A percentile compares a stretch with the other conserved stretches of the same genome.
Evolutionary conservation across 192 early-diverging fungal species (phyloP).

Genomic region (Podila clonocystis): DNA sequence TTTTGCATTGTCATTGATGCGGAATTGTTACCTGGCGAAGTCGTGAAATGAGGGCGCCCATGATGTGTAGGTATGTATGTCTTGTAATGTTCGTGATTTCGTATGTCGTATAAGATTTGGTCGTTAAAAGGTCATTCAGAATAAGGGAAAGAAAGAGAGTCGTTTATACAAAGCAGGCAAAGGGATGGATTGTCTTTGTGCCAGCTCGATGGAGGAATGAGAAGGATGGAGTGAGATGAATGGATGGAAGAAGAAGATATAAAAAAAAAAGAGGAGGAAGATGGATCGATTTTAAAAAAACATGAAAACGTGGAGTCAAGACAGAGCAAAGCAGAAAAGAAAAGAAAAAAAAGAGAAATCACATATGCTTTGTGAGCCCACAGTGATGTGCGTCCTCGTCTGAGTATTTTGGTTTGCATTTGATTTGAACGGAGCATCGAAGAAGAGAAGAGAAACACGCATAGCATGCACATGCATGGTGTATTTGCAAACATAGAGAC

Average conservation of each 20-base stretch:
- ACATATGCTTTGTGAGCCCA: neutral
- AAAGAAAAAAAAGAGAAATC: neutral
- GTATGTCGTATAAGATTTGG: too few relatives aligned
- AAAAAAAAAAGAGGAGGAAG: neutral
- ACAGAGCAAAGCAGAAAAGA: neutral
- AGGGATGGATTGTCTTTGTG: neutral
- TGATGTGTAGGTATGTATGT: too few relatives aligned
- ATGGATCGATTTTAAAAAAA: neutral
- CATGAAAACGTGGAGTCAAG: neutral
- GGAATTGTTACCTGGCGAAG: neutral
- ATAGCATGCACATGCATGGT: too few relatives aligned
- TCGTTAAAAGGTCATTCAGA: slow-evolving; percentile 1
- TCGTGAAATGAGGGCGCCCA: neutral
- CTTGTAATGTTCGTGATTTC: too few relatives aligned
- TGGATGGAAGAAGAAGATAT: neutral
- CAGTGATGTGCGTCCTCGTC: too few relatives aligned
- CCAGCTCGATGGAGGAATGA: neutral
- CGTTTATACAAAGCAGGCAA: neutral
- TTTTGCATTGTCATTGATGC: neutral
- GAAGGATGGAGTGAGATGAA: neutral
- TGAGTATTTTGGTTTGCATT: too few relatives aligned
- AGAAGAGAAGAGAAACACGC: too few relatives aligned
- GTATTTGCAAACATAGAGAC: too few relatives aligned
- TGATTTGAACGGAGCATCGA: too few relatives aligned
- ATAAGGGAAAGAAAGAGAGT: neutral